Percentiles rank a stretch among this genome's conserved stretches.
These are phyloP conservation scores for Plasmodium relictum DNA, from an alignment of 169 alveolate species.

Conservation along the genomic window DNA sequence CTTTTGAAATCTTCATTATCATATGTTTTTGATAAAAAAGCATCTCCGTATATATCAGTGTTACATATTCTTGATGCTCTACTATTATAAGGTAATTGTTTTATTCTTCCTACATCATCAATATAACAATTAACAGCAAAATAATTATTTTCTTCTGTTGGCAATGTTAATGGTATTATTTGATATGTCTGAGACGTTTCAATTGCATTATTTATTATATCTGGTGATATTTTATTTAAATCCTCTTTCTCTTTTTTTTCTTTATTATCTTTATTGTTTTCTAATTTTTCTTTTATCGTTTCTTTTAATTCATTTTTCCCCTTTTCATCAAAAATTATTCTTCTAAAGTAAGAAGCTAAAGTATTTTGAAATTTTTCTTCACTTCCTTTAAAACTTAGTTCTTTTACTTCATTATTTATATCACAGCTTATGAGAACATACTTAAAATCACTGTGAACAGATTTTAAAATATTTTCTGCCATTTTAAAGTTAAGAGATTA, in stretches of 20 bases:
- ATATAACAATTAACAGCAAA: constrained; percentile 90
- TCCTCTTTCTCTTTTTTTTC: constrained; percentile 22
- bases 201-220: constrained; percentile 51
- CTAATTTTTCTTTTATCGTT: constrained; percentile 77
- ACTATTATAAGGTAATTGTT: constrained; percentile 90
- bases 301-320: constrained; percentile 80
- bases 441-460: constrained; percentile 80
- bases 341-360: constrained; percentile 80
- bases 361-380: constrained; percentile 80
- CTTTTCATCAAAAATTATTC: constrained; percentile 77
- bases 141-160: constrained; percentile 86
- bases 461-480: constrained; percentile 68
- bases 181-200: constrained; percentile 80
- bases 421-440: constrained; percentile 85
- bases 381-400: constrained; percentile 81
- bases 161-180: constrained; percentile 92
- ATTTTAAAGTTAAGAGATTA: background rate
- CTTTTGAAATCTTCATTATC: constrained; percentile 91
- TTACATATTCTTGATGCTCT: constrained; percentile 92
- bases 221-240: constrained; percentile 45
- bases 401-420: constrained; percentile 81
- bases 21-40: constrained; percentile 90
- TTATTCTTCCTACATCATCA: constrained; percentile 92
- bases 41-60: constrained; percentile 91
- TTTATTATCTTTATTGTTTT: constrained; percentile 46